Evolutionary conservation across 176 grass and related monocot species (phyloP), one percentile per base, ranked within the genome.

Genomic region (Juncus effusus): DNA sequence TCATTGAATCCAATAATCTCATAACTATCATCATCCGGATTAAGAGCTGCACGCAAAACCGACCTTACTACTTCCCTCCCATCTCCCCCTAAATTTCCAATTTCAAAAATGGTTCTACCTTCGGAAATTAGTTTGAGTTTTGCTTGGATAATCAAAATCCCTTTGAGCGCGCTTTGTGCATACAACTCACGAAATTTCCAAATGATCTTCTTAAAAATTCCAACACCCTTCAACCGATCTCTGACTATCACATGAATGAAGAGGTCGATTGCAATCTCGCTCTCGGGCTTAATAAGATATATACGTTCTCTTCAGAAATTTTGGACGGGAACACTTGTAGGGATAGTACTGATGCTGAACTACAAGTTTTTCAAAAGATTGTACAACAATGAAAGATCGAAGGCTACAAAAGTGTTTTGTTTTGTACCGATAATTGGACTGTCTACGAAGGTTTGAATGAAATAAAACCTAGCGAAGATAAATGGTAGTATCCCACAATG

Each of bases 11-110:
- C 59, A 5, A 62, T 9, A 62, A 62, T 62, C 4, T 62, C 60
- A 62, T 11, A 62, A 62, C 40, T 38, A 62, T 62, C 60, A 40
- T 62, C 40, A 62, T 62, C n/a, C 60, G 1, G 19, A 28, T 28
- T 28, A 28, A 62, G 11, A 38, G 28, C 5, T 11, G 13, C 60
- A 38, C 19, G 37, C 4, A 7, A 6, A 40, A 62, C 3, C 4
- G 28, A 36, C 19, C 19, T 62, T 39, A 38, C 14, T 62, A 38
- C 60, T 6, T 10, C 40, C 40, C 6, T 28, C 9, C 13, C 51
- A 13, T 62, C 36, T 62, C 19, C 19, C 19, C 60, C 60, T 28
- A 62, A 62, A 62, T 62, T 62, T 62, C 40, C 60, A 40, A 62
- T 62, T 12, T 12, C 16, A 39, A 62, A 62, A 62, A 38, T 62